phyloP scores from a whole-genome alignment of 2,329 filamentous ascomycete species.

The Chrysosporium queenslandicum region DNA sequence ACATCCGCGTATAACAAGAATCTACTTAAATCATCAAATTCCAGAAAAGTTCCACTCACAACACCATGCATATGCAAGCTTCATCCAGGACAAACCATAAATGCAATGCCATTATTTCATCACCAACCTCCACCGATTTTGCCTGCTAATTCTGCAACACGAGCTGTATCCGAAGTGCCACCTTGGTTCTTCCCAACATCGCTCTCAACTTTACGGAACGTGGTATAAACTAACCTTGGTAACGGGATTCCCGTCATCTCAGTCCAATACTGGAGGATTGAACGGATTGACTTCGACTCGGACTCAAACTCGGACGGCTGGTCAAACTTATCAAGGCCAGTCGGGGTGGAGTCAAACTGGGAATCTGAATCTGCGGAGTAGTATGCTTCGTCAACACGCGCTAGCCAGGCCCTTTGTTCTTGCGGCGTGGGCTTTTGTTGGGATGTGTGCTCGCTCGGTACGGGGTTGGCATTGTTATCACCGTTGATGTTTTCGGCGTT shows the following conservation, averaged over 20 bases:
- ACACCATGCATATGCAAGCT: no score
- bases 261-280: constrained; percentile 67
- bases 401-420: constrained; percentile 79
- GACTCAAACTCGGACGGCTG: constrained; percentile 20
- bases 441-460: neutral
- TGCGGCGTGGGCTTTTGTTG: constrained; percentile 54
- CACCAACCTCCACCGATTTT: constrained; percentile 92
- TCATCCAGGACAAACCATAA: no score
- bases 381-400: constrained; percentile 77
- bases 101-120: neutral
- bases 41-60: neutral
- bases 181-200: constrained; percentile 71
- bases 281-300: constrained; percentile 23
- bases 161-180: constrained; percentile 58
- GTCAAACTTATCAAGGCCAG: constrained; percentile 20
- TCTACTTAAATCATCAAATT: neutral
- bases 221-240: constrained; percentile 69
- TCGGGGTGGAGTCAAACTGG: constrained; percentile 21
- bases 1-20: neutral
- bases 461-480: neutral
- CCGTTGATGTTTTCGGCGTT: neutral
- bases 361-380: constrained; percentile 61
- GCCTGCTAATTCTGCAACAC: constrained; percentile 77
- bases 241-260: constrained; percentile 58
- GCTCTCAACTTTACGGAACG: constrained; percentile 84